Conservation (phyloP, 106 monocot species). For the Gastrodia elata region DNA sequence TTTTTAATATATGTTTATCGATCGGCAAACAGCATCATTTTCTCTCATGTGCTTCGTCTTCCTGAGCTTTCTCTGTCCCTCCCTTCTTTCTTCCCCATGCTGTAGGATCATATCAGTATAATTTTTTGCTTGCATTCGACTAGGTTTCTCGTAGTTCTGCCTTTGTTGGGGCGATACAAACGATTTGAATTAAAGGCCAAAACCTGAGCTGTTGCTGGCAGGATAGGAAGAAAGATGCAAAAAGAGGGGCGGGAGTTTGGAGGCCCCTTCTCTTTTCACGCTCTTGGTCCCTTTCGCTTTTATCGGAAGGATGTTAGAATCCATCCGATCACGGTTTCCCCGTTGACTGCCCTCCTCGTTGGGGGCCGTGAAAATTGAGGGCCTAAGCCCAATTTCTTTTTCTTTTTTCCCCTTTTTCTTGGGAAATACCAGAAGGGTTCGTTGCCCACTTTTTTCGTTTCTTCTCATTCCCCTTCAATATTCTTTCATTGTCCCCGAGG, state of each 20-base stretch:
- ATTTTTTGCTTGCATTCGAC: not conserved
- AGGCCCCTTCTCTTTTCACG: conserved; percentile 3
- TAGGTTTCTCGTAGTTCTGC: not conserved
- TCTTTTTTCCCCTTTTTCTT: too few species aligned
- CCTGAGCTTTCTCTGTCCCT: not conserved
- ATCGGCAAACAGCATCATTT: too few species aligned
- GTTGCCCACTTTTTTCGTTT: not conserved
- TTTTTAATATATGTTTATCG: too few species aligned
- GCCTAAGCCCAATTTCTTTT: too few species aligned
- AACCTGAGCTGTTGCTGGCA: not conserved
- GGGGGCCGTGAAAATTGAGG: conserved; percentile 82
- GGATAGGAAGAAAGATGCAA: not conserved
- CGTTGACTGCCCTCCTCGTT: conserved; percentile 62
- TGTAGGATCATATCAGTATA: not conserved
- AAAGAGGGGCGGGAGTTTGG: not conserved
- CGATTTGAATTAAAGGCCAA: not conserved
- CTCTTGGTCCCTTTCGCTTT: conserved; percentile 11
- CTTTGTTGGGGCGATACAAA: not conserved
- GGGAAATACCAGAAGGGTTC: too few species aligned
- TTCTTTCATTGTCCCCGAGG: conserved; percentile 10
- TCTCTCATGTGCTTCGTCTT: not conserved
- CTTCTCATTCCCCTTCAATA: not conserved
- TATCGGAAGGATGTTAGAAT: conserved; percentile 30
- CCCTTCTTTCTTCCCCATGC: not conserved
- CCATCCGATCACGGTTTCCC: conserved; percentile 43